Percentiles rank a stretch among this genome's conserved stretches.
Conservation (phyloP, 345 rosid species). For the Sonneratia caseolaris region DNA sequence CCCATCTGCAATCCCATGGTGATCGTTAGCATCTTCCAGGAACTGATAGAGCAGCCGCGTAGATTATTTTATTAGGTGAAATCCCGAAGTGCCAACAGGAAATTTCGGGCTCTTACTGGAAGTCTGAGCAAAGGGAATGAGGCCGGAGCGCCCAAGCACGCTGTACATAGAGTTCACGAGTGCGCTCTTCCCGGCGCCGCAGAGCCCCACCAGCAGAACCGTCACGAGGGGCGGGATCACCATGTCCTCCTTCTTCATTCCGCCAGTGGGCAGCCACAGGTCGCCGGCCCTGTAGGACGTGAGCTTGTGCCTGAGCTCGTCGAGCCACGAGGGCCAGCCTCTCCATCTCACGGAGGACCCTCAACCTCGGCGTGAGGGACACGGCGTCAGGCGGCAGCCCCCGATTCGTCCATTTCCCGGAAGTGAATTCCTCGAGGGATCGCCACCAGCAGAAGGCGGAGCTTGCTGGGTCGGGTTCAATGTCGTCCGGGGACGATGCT, state of each 20-base stretch:
- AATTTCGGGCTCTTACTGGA: conserved; percentile 17
- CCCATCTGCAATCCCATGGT: conserved; percentile 15
- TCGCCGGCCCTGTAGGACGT: conserved; percentile 40
- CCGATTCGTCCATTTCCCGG: conserved; percentile 15
- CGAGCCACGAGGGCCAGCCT: conserved; percentile 41
- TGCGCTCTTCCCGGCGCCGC: conserved; percentile 56
- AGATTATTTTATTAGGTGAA: no score
- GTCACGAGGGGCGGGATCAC: conserved; percentile 43
- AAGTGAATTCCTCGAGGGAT: conserved; percentile 23
- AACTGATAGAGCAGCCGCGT: no score
- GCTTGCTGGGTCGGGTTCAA: background rate
- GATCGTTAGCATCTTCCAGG: no score
- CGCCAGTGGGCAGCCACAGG: conserved; percentile 52
- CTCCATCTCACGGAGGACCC: conserved; percentile 40
- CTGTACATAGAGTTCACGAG: conserved; percentile 55
- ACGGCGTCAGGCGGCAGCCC: conserved; percentile 7
- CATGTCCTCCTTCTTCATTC: conserved; percentile 36
- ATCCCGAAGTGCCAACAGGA: background rate
- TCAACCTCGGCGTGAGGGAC: conserved; percentile 32
- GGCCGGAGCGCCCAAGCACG: conserved; percentile 45
- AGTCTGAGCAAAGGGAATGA: conserved; percentile 45
- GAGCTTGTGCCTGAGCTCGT: conserved; percentile 47
- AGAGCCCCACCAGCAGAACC: conserved; percentile 46
- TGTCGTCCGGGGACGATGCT: background rate
- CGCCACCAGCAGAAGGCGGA: conserved; percentile 40